Percentiles rank a stretch among this genome's conserved stretches.
Evolutionary conservation across 2,329 filamentous ascomycete species (phyloP).

Genomic region (Amauroascus verrucosus): DNA sequence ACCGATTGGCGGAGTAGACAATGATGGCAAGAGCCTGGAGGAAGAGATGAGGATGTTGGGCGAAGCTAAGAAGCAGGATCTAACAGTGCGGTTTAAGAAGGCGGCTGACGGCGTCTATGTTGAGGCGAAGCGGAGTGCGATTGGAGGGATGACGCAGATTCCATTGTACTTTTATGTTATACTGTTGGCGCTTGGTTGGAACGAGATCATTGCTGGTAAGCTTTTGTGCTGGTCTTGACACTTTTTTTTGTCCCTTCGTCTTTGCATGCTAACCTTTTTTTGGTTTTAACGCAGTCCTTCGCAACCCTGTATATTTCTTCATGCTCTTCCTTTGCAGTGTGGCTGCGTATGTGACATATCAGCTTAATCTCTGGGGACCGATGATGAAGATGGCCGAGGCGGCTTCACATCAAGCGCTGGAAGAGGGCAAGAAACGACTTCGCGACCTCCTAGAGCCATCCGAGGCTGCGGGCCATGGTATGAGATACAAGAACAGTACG

Average conservation of each 20-base stretch:
- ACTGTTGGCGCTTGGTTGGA: conserved; percentile 90
- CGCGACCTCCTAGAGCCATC: conserved; percentile 80
- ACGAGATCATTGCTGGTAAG: conserved; percentile 89
- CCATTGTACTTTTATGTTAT: conserved; percentile 90
- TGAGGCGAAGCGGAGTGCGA: conserved; percentile 91
- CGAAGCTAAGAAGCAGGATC: conserved; percentile 80
- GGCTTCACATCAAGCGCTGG: conserved; percentile 71
- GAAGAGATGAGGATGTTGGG: conserved; percentile 94
- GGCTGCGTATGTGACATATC: conserved; percentile 81
- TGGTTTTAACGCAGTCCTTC: conserved; percentile 54
- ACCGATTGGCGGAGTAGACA: conserved; percentile 87
- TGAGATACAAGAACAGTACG: conserved; percentile 37
- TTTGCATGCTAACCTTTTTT: neutral
- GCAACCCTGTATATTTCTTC: conserved; percentile 87
- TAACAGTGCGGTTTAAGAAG: conserved; percentile 95
- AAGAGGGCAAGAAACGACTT: conserved; percentile 84
- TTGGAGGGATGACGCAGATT: conserved; percentile 87
- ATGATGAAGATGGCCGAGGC: conserved; percentile 94
- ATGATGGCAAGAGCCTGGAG: conserved; percentile 85
- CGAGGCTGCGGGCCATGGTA: conserved; percentile 73
- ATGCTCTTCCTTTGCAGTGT: conserved; percentile 67
- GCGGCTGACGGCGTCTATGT: conserved; percentile 96
- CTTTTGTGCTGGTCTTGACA: conserved; percentile 13
- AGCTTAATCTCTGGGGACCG: conserved; percentile 86
- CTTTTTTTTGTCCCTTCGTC: neutral